phyloP scores from a whole-genome alignment of 352 stramenopile genomes.

The Globisporangium lucens region DNA sequence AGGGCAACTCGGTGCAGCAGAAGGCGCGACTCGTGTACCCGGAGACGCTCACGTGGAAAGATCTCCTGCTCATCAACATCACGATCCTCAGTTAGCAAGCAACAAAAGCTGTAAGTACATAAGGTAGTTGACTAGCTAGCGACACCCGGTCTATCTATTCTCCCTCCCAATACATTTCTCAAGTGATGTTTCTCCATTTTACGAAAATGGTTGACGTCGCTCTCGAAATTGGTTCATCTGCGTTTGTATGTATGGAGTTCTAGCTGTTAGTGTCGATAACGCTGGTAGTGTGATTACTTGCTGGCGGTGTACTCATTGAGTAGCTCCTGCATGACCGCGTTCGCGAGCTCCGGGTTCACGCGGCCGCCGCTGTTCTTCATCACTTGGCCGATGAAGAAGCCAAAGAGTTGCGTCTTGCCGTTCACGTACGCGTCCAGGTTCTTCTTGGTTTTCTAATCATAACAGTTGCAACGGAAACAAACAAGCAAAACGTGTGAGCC shows the following conservation, averaged over 20 bases:
- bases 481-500: neutral
- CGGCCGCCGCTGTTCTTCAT: neutral
- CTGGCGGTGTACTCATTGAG: neutral
- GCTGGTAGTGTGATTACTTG: neutral
- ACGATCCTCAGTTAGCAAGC: neutral
- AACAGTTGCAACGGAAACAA: neutral
- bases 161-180: neutral
- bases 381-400: neutral
- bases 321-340: neutral
- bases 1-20: slow-evolving; percentile 14
- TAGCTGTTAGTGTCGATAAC: too few relatives aligned
- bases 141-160: too few relatives aligned
- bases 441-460: neutral
- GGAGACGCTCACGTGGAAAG: neutral
- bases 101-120: too few relatives aligned
- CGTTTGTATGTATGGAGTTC: neutral
- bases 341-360: neutral
- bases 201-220: neutral
- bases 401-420: neutral
- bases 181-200: neutral
- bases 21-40: slow-evolving; percentile 9
- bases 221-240: neutral
- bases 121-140: too few relatives aligned
- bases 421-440: neutral
- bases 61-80: slow-evolving; percentile 10